Percentiles rank a stretch among this genome's conserved stretches.
Evolutionary conservation across 179 eudicot genomes (phyloP).

Genomic region (Dionaea muscipula): DNA sequence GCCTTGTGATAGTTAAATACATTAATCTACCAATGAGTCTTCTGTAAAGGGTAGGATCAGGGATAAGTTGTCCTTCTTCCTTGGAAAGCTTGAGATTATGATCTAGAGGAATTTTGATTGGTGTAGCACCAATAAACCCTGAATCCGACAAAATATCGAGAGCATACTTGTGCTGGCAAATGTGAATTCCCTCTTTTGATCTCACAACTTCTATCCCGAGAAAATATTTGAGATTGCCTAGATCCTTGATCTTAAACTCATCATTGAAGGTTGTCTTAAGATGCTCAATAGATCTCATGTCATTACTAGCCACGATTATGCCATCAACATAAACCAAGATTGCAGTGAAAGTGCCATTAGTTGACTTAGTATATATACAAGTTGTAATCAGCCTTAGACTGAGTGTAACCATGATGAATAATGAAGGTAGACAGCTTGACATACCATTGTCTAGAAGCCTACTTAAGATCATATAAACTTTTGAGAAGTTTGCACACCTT

Average conservation of each 20-base stretch:
- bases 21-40: not conserved
- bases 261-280: slow-evolving; percentile 1
- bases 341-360: not conserved
- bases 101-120: not conserved
- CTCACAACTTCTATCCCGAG: slow-evolving; percentile 4
- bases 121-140: not conserved
- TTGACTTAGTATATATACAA: not conserved
- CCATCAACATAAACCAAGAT: slow-evolving; percentile 8
- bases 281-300: not conserved
- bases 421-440: no score
- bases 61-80: not conserved
- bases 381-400: slow-evolving; percentile 1
- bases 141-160: not conserved
- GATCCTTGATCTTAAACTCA: not conserved
- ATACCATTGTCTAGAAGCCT: no score
- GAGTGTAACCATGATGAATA: not conserved
- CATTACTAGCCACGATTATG: not conserved
- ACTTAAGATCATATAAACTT: no score
- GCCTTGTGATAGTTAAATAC: not conserved
- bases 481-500: no score
- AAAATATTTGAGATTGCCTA: no score
- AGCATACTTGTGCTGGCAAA: not conserved
- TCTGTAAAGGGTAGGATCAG: not conserved
- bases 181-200: not conserved
- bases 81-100: not conserved